These are phyloP conservation scores for Chlorophyllum brunneum DNA, from an alignment of 768 basidiomycete genomes.

Conservation along the genomic window DNA sequence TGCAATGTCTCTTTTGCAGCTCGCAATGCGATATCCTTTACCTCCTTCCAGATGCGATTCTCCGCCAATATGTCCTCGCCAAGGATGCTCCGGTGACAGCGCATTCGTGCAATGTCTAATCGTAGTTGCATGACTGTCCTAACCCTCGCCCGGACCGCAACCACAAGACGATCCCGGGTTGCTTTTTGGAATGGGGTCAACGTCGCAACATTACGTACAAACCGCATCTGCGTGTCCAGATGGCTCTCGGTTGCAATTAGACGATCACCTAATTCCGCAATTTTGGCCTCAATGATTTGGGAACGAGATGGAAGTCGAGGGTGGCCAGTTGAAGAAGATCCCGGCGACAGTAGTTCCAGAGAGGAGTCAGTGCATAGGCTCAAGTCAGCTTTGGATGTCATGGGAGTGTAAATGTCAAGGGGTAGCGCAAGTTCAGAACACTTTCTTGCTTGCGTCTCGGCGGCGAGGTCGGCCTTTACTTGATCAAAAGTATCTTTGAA, in stretches of 20 bases:
- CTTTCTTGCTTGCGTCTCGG: conserved; percentile 25
- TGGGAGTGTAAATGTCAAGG: not conserved
- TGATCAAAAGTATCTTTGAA: conserved; percentile 82
- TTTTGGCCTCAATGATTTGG: conserved; percentile 53
- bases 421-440: not conserved
- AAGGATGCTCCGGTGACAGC: conserved; percentile 76
- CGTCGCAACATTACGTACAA: conserved; percentile 77
- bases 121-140: conserved; percentile 64
- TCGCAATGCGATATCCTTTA: conserved; percentile 68
- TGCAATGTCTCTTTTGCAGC: conserved; percentile 68
- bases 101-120: conserved; percentile 66
- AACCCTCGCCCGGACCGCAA: conserved; percentile 56
- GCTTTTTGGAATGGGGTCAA: conserved; percentile 85
- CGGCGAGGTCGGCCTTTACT: conserved; percentile 81
- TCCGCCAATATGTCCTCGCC: conserved; percentile 72
- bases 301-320: conserved; percentile 47
- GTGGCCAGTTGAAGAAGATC: conserved; percentile 22
- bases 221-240: conserved; percentile 65
- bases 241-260: conserved; percentile 50
- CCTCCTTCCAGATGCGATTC: conserved; percentile 57
- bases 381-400: not conserved
- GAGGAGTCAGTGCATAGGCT: not conserved
- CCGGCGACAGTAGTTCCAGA: conserved; percentile 13
- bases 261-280: conserved; percentile 59
- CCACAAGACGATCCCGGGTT: conserved; percentile 73